These are phyloP conservation scores for Salvia hispanica DNA, from an alignment of 257 asterid species.

Conservation along the genomic window DNA sequence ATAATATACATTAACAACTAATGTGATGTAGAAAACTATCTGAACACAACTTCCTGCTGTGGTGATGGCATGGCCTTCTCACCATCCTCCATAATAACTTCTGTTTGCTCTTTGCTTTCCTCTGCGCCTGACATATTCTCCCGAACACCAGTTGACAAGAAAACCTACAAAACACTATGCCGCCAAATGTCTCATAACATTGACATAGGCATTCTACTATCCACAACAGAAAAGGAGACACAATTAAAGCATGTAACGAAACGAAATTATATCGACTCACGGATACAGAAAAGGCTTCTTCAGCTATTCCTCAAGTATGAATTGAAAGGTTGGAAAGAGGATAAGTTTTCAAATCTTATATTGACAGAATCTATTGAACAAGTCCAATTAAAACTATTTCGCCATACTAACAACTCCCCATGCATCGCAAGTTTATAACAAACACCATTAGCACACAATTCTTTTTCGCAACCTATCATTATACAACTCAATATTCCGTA, in stretches of 20 bases:
- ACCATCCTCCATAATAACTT: conserved; percentile 56
- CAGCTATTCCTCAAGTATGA: conserved; percentile 4
- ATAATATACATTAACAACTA: conserved; percentile 4
- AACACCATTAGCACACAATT: neutral
- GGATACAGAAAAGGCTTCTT: neutral
- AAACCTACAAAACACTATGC: conserved; percentile 32
- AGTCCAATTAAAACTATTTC: neutral
- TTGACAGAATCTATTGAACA: neutral
- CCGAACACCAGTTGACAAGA: conserved; percentile 35
- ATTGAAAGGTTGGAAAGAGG: conserved; percentile 1
- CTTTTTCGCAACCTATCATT: conserved; percentile 2
- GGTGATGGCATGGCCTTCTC: conserved; percentile 65
- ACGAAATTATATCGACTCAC: neutral
- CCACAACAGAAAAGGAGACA: neutral
- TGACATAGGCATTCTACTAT: neutral
- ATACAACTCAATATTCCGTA: neutral
- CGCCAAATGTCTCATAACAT: conserved; percentile 14
- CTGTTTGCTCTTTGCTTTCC: conserved; percentile 61
- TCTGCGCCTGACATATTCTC: conserved; percentile 75
- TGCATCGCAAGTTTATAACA: neutral
- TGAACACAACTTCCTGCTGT: conserved; percentile 65
- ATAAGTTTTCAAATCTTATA: neutral
- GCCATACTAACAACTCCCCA: neutral
- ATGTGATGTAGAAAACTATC: conserved; percentile 9
- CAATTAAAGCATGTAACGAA: neutral